These are phyloP conservation scores for Aspergillus awamori DNA, from an alignment of 2,329 filamentous ascomycete genomes.

Conservation along the genomic window DNA sequence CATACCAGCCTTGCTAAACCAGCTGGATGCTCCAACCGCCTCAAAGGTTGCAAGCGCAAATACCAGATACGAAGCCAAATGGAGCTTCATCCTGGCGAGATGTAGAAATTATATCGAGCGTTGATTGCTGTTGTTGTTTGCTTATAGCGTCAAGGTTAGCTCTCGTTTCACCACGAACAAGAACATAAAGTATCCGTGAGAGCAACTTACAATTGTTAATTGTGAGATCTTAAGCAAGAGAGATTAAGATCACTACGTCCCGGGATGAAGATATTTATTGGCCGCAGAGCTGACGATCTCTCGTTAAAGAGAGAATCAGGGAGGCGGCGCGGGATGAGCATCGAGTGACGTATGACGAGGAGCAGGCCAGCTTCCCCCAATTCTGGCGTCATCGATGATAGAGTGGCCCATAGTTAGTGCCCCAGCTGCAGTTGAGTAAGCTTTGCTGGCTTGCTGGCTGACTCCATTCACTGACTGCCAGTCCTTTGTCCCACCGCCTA, in stretches of 20 bases:
- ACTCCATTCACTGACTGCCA: not conserved
- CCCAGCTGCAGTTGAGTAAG: not conserved
- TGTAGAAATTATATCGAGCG: not conserved
- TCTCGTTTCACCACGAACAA: too few species aligned
- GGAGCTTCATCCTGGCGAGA: conserved; percentile 70
- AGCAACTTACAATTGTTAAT: conserved; percentile 1
- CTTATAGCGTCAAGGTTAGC: not conserved
- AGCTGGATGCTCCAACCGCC: conserved; percentile 71
- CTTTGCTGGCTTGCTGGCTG: not conserved
- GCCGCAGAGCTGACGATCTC: not conserved
- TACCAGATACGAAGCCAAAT: conserved; percentile 67
- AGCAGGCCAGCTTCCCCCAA: conserved; percentile 4
- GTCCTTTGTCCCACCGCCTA: not conserved
- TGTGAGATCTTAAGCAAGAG: not conserved
- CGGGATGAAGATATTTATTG: conserved; percentile 10
- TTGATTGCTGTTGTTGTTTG: not conserved
- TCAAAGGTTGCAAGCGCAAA: conserved; percentile 70
- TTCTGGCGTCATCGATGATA: conserved; percentile 31
- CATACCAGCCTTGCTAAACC: conserved; percentile 86
- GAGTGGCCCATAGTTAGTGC: conserved; percentile 6
- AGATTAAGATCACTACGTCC: not conserved
- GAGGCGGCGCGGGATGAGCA: conserved; percentile 30
- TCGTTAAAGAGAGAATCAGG: conserved; percentile 6
- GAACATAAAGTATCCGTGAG: too few species aligned
- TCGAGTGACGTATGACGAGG: conserved; percentile 35